These are phyloP conservation scores for Magnusiomyces suaveolens DNA, from an alignment of 1,139 yeast genomes.

Conservation along the genomic window DNA sequence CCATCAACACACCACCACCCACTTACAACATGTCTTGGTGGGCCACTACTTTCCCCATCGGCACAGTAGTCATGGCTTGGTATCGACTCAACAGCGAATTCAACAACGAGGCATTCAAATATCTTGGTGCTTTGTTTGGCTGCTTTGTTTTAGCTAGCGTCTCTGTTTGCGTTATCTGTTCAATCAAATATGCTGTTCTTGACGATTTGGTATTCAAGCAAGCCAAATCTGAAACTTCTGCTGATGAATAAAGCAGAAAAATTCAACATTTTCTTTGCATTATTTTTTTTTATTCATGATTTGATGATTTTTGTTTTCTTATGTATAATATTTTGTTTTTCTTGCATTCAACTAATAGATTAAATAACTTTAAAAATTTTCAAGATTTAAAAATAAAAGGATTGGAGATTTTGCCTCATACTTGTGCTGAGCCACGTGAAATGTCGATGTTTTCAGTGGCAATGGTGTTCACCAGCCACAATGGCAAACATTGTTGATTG, in stretches of 20 bases:
- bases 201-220: conserved; percentile 9
- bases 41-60: conserved; percentile 86
- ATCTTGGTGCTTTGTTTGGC: conserved; percentile 54
- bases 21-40: conserved; percentile 54
- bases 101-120: conserved; percentile 46
- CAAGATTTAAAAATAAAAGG: too few relatives aligned
- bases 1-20: conserved; percentile 32
- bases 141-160: conserved; percentile 37
- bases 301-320: too few relatives aligned
- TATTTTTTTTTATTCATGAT: neutral
- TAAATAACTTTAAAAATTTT: too few relatives aligned
- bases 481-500: neutral
- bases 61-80: conserved; percentile 65
- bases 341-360: too few relatives aligned
- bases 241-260: neutral
- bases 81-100: conserved; percentile 40
- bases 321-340: too few relatives aligned
- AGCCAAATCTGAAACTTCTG: conserved; percentile 10
- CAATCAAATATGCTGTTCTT: conserved; percentile 26
- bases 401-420: too few relatives aligned
- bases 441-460: neutral
- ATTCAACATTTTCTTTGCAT: neutral
- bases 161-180: conserved; percentile 33
- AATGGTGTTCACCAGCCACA: neutral
- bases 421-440: neutral